Percentiles rank a stretch among this genome's conserved stretches.
Conservation (phyloP, 1,284 basidiomycete genomes). For the Cryptococcus sp. region DNA sequence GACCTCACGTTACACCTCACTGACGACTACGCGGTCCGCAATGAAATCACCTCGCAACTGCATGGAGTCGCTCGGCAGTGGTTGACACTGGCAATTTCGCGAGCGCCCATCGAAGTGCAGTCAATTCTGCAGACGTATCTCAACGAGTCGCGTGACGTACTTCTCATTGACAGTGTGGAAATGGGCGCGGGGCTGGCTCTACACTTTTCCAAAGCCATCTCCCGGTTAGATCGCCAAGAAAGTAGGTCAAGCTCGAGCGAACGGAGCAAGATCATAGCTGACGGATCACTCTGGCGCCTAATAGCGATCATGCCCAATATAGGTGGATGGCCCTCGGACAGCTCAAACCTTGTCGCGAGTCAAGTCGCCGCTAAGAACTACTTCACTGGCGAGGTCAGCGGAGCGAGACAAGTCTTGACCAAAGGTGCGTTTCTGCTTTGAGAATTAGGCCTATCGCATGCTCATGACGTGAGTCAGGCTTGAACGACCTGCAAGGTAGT, state of each 20-base stretch:
- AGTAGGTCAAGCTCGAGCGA: conserved; percentile 55
- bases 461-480: conserved; percentile 28
- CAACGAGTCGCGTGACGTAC: conserved; percentile 67
- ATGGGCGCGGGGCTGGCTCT: conserved; percentile 86
- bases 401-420: conserved; percentile 66
- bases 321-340: conserved; percentile 62
- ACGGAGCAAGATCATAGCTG: too few relatives aligned
- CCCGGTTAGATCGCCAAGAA: conserved; percentile 74
- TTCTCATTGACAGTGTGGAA: conserved; percentile 73
- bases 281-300: background rate
- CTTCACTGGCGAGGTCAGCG: conserved; percentile 81
- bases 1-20: conserved; percentile 77
- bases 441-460: background rate
- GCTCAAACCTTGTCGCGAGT: conserved; percentile 71
- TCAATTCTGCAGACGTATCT: conserved; percentile 86
- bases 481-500: conserved; percentile 64
- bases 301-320: conserved; percentile 51
- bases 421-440: conserved; percentile 31
- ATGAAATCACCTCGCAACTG: conserved; percentile 76
- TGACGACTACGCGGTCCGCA: conserved; percentile 83
- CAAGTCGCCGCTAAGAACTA: conserved; percentile 84
- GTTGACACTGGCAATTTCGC: conserved; percentile 80
- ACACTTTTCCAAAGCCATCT: conserved; percentile 76
- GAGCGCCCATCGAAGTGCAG: conserved; percentile 89
- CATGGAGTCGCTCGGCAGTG: conserved; percentile 74